Evolutionary conservation across 257 asterid genomes (phyloP), one percentile per base, ranked within the genome.

Genomic region (Fraxinus pennsylvanica): DNA sequence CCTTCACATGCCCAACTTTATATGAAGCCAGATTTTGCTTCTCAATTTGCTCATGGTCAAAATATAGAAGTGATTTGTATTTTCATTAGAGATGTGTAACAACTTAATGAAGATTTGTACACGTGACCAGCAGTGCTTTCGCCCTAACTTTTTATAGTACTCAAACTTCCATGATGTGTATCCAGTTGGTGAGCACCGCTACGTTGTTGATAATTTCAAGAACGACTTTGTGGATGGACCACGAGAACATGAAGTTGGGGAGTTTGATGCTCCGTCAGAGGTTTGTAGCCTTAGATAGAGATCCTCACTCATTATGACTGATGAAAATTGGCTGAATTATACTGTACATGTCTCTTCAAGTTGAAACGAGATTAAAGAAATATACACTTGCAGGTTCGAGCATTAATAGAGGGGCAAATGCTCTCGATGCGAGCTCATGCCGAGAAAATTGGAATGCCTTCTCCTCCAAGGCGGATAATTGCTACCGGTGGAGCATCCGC

Each of bases 401-500:
- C 92, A 6, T 32, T 91, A 71, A 74, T 91, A 35, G 96, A 91
- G 82, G 96, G 96, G 41, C 94, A 91, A 82, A 81, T 91, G 22
- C 90, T 91, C 19, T 91, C 96, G 8, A 91, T 89, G 94, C 85
- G 94, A 67, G 92, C 92, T 78, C 96, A 91, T 80, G 86, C 91
- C 17, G 94, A 88, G 85, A 90, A 87, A 84, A 82, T 89, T 15
- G 92, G 94, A 61, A 85, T 91, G 96, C 92, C 92, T 80, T 80
- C 86, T 83, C 92, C 94, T 66, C 92, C 96, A 13, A 91, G 88
- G 76, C 79, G 89, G 70, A 91, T 91, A 71, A 88, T 91, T 61
- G 96, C 94, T 39, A 91, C 96, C 0, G 96, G 96, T 78, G 96
- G 96, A 80, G 94, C 96, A 67, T 91, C 94, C 5, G 84, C 94